phyloP scores from a whole-genome alignment of 768 basidiomycete species.

The Trametes coccinea region DNA sequence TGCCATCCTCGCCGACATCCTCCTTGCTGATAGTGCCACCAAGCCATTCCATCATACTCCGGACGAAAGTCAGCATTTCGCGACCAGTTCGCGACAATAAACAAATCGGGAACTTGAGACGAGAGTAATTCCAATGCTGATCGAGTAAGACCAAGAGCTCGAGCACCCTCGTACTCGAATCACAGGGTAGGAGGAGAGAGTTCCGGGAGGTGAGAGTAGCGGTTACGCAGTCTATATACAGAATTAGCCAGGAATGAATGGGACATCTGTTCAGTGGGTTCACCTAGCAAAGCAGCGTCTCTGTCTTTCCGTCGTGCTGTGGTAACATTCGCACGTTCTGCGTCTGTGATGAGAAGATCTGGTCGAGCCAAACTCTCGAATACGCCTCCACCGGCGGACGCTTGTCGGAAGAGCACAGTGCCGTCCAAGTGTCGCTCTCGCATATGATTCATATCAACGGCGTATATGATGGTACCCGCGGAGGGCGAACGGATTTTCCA shows the following conservation, averaged over 20 bases:
- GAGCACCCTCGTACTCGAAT: constrained; percentile 91
- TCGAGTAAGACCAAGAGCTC: constrained; percentile 95
- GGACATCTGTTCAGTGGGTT: not conserved
- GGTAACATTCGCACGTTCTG: constrained; percentile 77
- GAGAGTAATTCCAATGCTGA: constrained; percentile 94
- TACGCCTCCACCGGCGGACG: constrained; percentile 73
- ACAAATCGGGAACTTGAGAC: constrained; percentile 85
- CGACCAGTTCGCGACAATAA: constrained; percentile 87
- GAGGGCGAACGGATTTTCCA: constrained; percentile 99
- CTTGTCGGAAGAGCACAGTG: constrained; percentile 77
- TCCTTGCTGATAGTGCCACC: constrained; percentile 94
- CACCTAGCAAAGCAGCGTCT: constrained; percentile 85
- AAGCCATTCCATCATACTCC: constrained; percentile 99
- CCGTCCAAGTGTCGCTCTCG: constrained; percentile 94
- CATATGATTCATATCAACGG: constrained; percentile 95
- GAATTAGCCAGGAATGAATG: constrained; percentile 4
- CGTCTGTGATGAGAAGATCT: constrained; percentile 92
- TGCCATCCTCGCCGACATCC: constrained; percentile 79
- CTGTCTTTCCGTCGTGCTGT: constrained; percentile 89
- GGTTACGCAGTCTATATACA: constrained; percentile 75
- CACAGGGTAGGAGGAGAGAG: constrained; percentile 88
- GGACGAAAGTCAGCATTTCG: constrained; percentile 91
- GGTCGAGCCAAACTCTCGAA: constrained; percentile 88
- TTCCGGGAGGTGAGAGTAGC: constrained; percentile 78
- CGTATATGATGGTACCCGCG: constrained; percentile 93